Evolutionary conservation across 306 rosid genomes (phyloP), one percentile per base, ranked within the genome.

Genomic region (Elaeagnus macrophylla): DNA sequence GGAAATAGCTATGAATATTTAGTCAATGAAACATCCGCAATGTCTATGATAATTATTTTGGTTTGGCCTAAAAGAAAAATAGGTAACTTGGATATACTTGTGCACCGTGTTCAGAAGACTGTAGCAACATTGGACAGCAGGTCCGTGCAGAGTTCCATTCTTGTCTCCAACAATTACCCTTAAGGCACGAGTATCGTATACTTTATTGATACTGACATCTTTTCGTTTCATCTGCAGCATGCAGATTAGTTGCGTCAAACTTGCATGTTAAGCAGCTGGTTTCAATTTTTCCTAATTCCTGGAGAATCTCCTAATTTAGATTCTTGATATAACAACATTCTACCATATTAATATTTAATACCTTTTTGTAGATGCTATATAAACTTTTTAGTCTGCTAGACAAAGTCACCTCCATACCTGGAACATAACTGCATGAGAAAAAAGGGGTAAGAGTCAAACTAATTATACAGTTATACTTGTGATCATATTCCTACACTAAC

Each of bases 151-250:
- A 60, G 94, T 80, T 65, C 95, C 97, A 32, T 82, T 86, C 73
- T 86, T 86, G 81, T 90, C 97, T 73, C 97, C 97, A 57, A 90
- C 95, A 58, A 90, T 88, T 60, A 86, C 97, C 79, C 97, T 77
- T 72, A 90, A 65, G 39, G 97, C 97, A 49, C 95, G 95, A 54
- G 94, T 90, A 80, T 90, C 97, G 57, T 79, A 90, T 50, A 90
- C 94, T 79, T 86, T 74, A 41, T 72, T 69, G 37, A 86, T 86
- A 71, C 81, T 65, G 50, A 78, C 72, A 72, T 90, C 95, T 78
- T 90, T 90, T 48, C 95, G 73, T 50, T 90, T 86, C 97, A 90
- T 90, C 95, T 86, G 72, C 53, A 70, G 25, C 39, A 65, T 41
- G 64, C 7, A 47, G 51, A 53, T 39, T 61, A 53, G 66, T 48